Conservation (phyloP, 2,329 filamentous ascomycete species). For the Metarhizium guizhouense region DNA sequence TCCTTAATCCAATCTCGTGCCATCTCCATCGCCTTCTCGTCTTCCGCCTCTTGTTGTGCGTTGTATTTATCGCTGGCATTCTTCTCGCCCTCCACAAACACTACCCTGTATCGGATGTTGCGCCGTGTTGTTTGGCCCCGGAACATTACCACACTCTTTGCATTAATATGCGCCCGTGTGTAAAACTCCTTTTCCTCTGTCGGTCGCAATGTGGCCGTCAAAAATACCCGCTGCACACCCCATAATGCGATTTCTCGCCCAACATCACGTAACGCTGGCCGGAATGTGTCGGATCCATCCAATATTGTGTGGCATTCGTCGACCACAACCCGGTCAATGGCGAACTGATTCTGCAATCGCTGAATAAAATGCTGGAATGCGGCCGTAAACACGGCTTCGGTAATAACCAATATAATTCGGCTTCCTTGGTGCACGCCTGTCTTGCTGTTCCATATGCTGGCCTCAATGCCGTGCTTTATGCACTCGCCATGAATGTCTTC, state of each 20-base stretch:
- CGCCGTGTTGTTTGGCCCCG: background rate
- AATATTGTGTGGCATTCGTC: constrained; percentile 7
- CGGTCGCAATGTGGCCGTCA: constrained; percentile 7
- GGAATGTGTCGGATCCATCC: background rate
- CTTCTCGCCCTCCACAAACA: background rate
- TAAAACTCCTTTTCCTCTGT: constrained; percentile 2
- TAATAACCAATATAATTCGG: constrained; percentile 4
- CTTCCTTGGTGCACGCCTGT: background rate
- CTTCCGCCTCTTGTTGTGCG: background rate
- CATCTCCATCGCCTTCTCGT: background rate
- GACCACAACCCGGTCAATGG: constrained; percentile 5
- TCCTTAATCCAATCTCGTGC: no score
- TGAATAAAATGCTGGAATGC: constrained; percentile 5
- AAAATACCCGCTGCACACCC: constrained; percentile 6
- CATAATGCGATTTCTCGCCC: background rate
- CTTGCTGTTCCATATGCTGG: background rate
- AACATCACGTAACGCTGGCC: constrained; percentile 1
- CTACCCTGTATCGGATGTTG: constrained; percentile 1
- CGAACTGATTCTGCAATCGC: background rate
- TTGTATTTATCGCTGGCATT: background rate
- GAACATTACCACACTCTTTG: background rate
- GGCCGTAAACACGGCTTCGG: constrained; percentile 3
- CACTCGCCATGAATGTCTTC: constrained; percentile 6
- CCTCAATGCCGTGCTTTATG: background rate
- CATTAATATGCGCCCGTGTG: background rate